Evolutionary conservation across 2,329 filamentous ascomycete genomes (phyloP), one percentile per base, ranked within the genome.

Genomic region (Penicillium sclerotigenum): DNA sequence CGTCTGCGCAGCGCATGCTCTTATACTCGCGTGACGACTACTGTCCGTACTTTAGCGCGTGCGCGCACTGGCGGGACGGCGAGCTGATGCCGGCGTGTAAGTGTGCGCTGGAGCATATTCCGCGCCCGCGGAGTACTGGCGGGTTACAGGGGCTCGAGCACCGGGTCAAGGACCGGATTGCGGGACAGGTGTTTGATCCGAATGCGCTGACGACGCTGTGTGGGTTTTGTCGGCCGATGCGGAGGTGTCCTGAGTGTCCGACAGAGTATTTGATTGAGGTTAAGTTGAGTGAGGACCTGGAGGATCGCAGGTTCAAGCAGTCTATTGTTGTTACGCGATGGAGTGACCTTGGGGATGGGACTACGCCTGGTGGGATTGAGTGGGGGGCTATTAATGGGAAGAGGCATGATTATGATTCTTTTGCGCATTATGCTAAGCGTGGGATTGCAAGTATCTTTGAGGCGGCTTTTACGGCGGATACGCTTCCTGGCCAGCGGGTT

Each of bases 261-360:
- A 82, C 82, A 0, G 84, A 87, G 64, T 87, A 87, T 58, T 71
- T 87, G 11, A 75, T 86, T 46, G 83, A 87, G 66, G 67, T 86
- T 7, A 83, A 82, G 58, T 73, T 86, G 56, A 74, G 80, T 2
- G 84, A 87, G 68, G 83, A 86, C 59, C 77, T 72, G 45, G 68
- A 74, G 7, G 59, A 71, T 36, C 70, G 74, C 3, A 40, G 64
- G 5, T 87, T 87, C 70, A 84, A 81, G 62, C 83, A 86, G 54
- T 79, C 81, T 1, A 78, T 87, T 52, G 77, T 84, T 5, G 80
- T 86, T 5, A 86, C 83, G 8, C 71, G 84, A 18, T 87, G 84
- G 84, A 81, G 79, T 58, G 84, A 87, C 68, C 66, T 87, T 16
- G 84, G 84, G 1, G 77, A 84, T 67, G 82, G 82, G 1, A 76